Evolutionary conservation across 306 rosid species (phyloP), one percentile per base, ranked within the genome.

Genomic region (Prunus fruticosa): DNA sequence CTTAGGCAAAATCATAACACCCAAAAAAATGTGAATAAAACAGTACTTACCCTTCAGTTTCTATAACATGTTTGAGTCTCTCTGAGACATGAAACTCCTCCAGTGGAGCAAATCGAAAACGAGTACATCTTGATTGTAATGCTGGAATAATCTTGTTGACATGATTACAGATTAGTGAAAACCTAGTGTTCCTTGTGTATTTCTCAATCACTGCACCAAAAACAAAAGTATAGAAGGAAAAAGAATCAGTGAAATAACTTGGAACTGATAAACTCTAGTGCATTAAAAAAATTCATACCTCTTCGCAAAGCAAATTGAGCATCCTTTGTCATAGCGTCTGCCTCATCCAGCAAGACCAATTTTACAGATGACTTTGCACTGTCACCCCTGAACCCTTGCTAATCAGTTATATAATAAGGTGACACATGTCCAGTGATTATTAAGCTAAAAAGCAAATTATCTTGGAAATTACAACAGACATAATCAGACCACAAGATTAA

Each of bases 311-410:
- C 98, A 88, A 89, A 96, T 64, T 96, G 98, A 67, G 98, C 99
- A 79, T 96, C 98, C 87, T 91, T 96, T 58, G 98, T 96, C 98
- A 96, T 96, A 51, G 99, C 99, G 83, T 96, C 99, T 0, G 99
- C 99, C 86, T 92, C 96, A 80, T 91, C 99, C 76, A 96, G 81
- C 75, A 96, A 82, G 46, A 96, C 82, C 91, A 96, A 79, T 83
- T 96, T 96, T 38, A 96, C 96, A 66, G 91, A 81, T 23, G 89
- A 27, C 88, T 92, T 96, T 49, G 86, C 87, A 63, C 91, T 92
- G 65, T 71, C 85, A 83, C 88, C 74, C 72, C 57, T 65, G 69
- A 73, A 60, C 53, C 49, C 23, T 58, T 76, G 9, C 18, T 49
- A 32, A 75, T 76, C 67, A 73, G 71, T 73, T 79, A 62, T 23